phyloP scores from a whole-genome alignment of 1,139 yeast genomes.

The Chernovozyma sophiae-reginae region DNA sequence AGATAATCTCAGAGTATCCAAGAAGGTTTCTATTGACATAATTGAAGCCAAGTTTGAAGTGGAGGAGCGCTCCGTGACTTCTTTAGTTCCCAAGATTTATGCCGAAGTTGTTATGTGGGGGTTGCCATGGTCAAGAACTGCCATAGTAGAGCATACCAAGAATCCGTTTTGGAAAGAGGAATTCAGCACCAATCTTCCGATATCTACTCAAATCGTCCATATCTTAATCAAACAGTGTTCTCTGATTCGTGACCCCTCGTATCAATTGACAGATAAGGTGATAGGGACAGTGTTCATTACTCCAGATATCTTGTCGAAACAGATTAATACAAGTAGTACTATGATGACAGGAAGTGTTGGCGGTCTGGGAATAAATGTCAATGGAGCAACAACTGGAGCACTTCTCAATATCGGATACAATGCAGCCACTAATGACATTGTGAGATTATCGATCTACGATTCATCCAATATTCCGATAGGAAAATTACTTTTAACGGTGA shows the following conservation, averaged over 20 bases:
- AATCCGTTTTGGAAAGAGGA: constrained; percentile 75
- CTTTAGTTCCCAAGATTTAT: constrained; percentile 37
- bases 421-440: constrained; percentile 29
- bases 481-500: constrained; percentile 52
- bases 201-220: constrained; percentile 50
- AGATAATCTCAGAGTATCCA: constrained; percentile 52
- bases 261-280: constrained; percentile 30
- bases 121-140: constrained; percentile 66
- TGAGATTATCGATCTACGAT: constrained; percentile 41
- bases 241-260: constrained; percentile 13
- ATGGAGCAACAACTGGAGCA: constrained; percentile 13
- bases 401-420: constrained; percentile 4
- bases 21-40: constrained; percentile 52
- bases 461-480: constrained; percentile 49
- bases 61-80: constrained; percentile 2
- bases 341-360: constrained; percentile 30
- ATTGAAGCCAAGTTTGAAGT: constrained; percentile 61
- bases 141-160: constrained; percentile 45
- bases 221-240: constrained; percentile 45
- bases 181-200: constrained; percentile 53
- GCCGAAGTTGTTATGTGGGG: constrained; percentile 67
- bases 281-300: constrained; percentile 56
- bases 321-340: constrained; percentile 31
- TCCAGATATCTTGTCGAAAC: constrained; percentile 48
- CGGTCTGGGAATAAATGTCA: constrained; percentile 23